phyloP scores from a whole-genome alignment of 805 yeast species.

The Jamesozyma piceae region DNA sequence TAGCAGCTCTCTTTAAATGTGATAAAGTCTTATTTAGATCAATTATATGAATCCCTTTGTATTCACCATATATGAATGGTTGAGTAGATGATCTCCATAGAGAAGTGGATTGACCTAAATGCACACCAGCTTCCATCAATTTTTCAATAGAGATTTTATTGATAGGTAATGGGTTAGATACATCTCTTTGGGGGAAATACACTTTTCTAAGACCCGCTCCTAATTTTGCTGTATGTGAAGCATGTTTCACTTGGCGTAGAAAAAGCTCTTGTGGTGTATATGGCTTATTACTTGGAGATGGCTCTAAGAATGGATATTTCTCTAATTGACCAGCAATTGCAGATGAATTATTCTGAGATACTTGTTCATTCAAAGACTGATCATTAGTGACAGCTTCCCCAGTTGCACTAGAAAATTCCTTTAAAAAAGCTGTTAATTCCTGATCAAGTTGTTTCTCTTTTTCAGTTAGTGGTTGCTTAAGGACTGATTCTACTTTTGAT shows the following conservation, averaged over 20 bases:
- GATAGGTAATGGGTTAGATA: conserved; percentile 47
- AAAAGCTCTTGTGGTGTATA: conserved; percentile 72
- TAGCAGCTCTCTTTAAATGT: conserved; percentile 70
- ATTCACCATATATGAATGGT: conserved; percentile 78
- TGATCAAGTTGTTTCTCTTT: conserved; percentile 27
- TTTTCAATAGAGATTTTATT: conserved; percentile 56
- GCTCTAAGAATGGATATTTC: conserved; percentile 49
- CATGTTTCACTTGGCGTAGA: conserved; percentile 61
- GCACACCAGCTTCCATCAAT: conserved; percentile 86
- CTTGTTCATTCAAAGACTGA: background rate
- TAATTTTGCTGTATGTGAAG: conserved; percentile 41
- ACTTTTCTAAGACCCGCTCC: conserved; percentile 59
- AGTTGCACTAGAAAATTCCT: conserved; percentile 11
- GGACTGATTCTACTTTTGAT: background rate
- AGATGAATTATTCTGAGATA: background rate
- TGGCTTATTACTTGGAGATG: conserved; percentile 51
- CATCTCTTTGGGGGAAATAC: conserved; percentile 61
- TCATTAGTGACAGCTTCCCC: background rate
- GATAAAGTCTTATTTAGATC: conserved; percentile 78
- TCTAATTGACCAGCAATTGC: conserved; percentile 5
- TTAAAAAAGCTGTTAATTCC: conserved; percentile 22
- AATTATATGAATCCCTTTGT: conserved; percentile 84
- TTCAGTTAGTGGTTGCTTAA: conserved; percentile 8
- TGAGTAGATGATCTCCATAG: conserved; percentile 74
- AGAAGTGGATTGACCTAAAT: conserved; percentile 82